Evolutionary conservation across 768 basidiomycete genomes (phyloP).

Genomic region (Trametes villosa): DNA sequence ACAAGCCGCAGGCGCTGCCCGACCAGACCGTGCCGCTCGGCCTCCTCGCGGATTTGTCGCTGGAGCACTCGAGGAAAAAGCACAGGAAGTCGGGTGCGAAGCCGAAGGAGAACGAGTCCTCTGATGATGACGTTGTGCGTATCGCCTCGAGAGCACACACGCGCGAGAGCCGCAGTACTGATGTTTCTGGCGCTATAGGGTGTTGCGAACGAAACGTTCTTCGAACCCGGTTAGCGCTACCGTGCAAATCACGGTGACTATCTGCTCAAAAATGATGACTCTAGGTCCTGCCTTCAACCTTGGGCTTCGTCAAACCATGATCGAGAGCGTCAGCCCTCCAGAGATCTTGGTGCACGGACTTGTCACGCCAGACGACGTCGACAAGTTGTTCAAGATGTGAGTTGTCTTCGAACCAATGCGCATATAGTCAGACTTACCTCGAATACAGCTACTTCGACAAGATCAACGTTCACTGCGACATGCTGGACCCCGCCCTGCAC

Average conservation of each 20-base stretch:
- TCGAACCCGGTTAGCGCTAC: slow-evolving; percentile 64
- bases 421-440: background rate
- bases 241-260: background rate
- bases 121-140: slow-evolving; percentile 65
- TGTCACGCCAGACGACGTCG: slow-evolving; percentile 77
- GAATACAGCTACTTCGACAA: slow-evolving; percentile 65
- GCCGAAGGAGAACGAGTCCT: slow-evolving; percentile 19
- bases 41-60: slow-evolving; percentile 70
- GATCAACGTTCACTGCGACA: slow-evolving; percentile 75
- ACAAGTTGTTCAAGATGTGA: slow-evolving; percentile 83
- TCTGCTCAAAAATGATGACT: background rate
- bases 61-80: slow-evolving; percentile 57
- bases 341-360: slow-evolving; percentile 83
- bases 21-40: slow-evolving; percentile 78
- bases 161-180: slow-evolving; percentile 3
- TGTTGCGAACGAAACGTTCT: slow-evolving; percentile 80
- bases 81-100: slow-evolving; percentile 20
- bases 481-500: slow-evolving; percentile 79
- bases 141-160: background rate
- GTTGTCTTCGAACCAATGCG: slow-evolving; percentile 28
- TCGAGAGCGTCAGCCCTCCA: slow-evolving; percentile 79
- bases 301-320: slow-evolving; percentile 66
- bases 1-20: slow-evolving; percentile 56
- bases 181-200: slow-evolving; percentile 49
- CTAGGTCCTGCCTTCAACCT: slow-evolving; percentile 75